Evolutionary conservation across 306 rosid species (phyloP).

Genomic region (Macrotyloma uniflorum): DNA sequence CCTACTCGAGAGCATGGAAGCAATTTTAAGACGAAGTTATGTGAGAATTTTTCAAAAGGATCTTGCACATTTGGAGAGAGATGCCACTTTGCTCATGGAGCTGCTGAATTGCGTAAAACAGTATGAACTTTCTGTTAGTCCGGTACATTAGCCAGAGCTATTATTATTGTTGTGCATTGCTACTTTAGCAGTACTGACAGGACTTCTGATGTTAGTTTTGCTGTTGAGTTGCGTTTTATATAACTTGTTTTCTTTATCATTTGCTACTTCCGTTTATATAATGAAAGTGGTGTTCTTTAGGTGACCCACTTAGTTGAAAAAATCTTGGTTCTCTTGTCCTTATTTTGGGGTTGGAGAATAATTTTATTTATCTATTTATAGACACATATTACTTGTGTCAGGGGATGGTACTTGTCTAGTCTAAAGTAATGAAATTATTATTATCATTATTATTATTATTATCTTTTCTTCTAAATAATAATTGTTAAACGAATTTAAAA

Average conservation of each 20-base stretch:
- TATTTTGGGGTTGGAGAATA: background rate
- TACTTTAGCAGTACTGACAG: constrained; percentile 47
- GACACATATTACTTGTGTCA: background rate
- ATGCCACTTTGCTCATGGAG: constrained; percentile 97
- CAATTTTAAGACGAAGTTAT: constrained; percentile 86
- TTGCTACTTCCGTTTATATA: constrained; percentile 19
- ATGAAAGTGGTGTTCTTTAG: background rate
- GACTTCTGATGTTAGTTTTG: constrained; percentile 44
- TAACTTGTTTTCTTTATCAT: constrained; percentile 23
- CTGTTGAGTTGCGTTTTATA: constrained; percentile 35
- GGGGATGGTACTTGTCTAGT: background rate
- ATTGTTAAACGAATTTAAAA: no score
- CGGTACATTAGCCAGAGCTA: constrained; percentile 36
- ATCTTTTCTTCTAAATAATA: no score
- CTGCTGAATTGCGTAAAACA: constrained; percentile 74
- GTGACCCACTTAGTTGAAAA: background rate
- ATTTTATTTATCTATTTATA: background rate
- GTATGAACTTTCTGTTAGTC: constrained; percentile 39
- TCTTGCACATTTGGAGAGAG: constrained; percentile 96
- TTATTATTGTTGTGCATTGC: constrained; percentile 49
- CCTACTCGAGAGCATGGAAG: constrained; percentile 53
- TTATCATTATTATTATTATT: no score
- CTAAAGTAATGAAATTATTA: no score
- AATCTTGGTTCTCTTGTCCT: background rate
- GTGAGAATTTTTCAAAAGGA: constrained; percentile 89